Base-by-base conservation (phyloP, 2,329 filamentous ascomycete genomes). In the Fusarium secorum region DNA sequence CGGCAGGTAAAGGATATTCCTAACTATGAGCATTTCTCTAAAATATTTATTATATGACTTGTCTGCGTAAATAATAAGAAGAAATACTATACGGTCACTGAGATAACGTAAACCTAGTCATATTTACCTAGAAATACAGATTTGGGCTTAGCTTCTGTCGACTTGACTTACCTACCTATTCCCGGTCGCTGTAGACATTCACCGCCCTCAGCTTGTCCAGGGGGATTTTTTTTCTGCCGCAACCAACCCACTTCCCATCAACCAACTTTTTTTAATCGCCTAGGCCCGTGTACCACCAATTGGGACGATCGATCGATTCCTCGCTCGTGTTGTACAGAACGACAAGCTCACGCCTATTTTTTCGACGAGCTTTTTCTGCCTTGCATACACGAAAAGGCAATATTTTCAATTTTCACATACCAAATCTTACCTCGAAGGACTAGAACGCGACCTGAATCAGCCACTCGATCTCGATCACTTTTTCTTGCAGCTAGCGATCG, bases 201-300 rank as follows among this genome's bases (percentile, higher is more conserved):
- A 75, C 74, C 74, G 74, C 74, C 73, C 32, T 52, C 60, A 68
- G 64, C 54, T 66, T 18, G 54, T 55, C 66, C 61, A 64, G 64
- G 71, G 58, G 57, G 60, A 53, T 64, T 69, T 76, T 76, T 76
- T 76, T 76, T 76, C 75, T 76, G 74, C 75, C 74, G 62, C 38
- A 33, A 22, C 1, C 45, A 74, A 64, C 75, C 73, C 74, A 77
- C 76, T 74, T 72, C 66, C 55, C 44, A 56, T 62, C 49, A 71
- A 69, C 64, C 66, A 73, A 73, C 67, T 73, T 74, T 70, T 76
- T 74, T 24, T 71, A 68, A 66, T 64, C 66, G 59, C 33, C 56
- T 30, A 70, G 61, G 67, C 63, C 65, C 55, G 48, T 59, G 71
- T 75, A 60, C 71, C 60, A 71, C 60, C 52, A 62, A 62, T 68